These are phyloP conservation scores for Agrocybe pediades DNA, from an alignment of 768 basidiomycete genomes.

Conservation along the genomic window DNA sequence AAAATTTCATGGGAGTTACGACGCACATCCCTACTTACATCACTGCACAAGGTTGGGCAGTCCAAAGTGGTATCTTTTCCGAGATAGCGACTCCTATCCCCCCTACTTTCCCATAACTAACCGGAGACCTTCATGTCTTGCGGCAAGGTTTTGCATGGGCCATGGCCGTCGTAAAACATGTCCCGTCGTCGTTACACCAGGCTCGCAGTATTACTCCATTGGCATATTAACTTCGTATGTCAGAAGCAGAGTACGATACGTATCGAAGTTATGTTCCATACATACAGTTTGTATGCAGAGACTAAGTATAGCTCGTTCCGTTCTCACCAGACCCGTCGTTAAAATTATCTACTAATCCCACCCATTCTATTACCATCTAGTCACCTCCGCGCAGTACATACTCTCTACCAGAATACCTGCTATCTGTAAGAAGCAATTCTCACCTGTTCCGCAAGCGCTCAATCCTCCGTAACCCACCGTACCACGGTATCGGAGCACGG, in stretches of 20 bases:
- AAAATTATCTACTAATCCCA: slow-evolving; percentile 8
- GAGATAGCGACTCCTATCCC: no score
- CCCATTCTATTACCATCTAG: neutral
- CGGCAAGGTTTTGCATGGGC: neutral
- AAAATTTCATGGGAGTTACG: no score
- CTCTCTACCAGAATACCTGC: slow-evolving; percentile 6
- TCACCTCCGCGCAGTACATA: no score
- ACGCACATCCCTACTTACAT: no score
- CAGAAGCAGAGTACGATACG: neutral
- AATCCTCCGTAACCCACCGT: no score
- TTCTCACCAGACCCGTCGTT: slow-evolving; percentile 1
- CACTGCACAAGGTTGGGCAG: no score
- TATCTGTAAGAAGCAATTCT: slow-evolving; percentile 3
- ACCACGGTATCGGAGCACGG: no score
- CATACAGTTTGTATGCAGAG: slow-evolving; percentile 1
- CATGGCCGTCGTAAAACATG: neutral
- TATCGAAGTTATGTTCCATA: neutral
- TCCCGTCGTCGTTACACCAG: slow-evolving; percentile 11
- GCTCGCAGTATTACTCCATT: slow-evolving; percentile 14
- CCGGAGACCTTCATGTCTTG: no score
- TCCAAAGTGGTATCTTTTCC: no score
- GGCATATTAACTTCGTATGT: slow-evolving; percentile 2
- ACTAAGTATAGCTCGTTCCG: neutral
- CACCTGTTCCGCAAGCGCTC: slow-evolving; percentile 1
- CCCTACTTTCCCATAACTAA: no score